Base-by-base conservation (phyloP, 495 filamentous ascomycete species). In the Bacidia rubella region DNA sequence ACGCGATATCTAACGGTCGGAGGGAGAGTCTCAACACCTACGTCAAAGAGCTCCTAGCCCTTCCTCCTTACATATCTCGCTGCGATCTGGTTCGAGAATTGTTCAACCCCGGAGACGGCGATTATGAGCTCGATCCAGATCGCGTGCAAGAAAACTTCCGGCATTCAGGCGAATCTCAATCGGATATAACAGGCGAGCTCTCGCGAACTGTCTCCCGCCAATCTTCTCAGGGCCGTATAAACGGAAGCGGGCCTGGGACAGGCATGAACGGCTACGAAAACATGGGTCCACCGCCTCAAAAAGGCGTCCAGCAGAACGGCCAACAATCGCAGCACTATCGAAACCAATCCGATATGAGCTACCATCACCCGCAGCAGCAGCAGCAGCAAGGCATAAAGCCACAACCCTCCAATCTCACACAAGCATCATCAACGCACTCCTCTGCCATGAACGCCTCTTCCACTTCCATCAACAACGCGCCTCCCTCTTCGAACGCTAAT, bases 1-100 rank as follows among this genome's bases (percentile, higher is more conserved):
- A 96, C 63, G 86, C 86, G 5, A 96, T 98, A 60, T 94, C 89
- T 35, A 88, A 95, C 57, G 92, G 88, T 26, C 81, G 92, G 46
- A 81, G 89, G 44, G 83, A 87, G 57, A 94, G 90, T 63, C 72
- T 98, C 11, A 89, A 98, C 62, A 83, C 89, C 52, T 98, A 98
- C 57, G 86, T 98, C 59, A 90, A 90, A 66, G 88, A 89, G 56
- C 77, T 98, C 7, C 70, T 98, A 2, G 74, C 79, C 26, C 83
- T 96, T 67, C 82, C 87, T 7, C 68, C 79, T 3, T 84, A 96
- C 60, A 96, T 98, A 49, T 76, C 87, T 3, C 78, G 77, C 50
- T 89, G 86, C 64, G 77, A 75, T 35, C 68, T 97, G 17, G 88
- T 97, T 15, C 88, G 85, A 59, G 77, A 87, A 60, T 82, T 98